Base-by-base conservation (phyloP, 2,329 filamentous ascomycete genomes). In the Arthrobotrys entomopaga region DNA sequence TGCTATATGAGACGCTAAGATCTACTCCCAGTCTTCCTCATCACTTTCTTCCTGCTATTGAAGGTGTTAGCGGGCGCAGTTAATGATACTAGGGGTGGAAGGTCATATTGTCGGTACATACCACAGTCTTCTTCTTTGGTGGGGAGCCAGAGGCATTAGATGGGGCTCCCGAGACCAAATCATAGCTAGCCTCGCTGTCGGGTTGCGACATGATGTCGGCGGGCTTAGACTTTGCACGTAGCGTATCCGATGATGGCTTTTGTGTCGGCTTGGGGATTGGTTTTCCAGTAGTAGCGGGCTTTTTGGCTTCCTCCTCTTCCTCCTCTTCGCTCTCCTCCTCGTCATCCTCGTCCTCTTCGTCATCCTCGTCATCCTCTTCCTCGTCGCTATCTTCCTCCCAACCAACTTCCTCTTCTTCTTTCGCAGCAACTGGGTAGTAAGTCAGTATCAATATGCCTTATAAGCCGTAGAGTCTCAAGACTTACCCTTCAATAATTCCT, bases 171-270 rank as follows among this genome's bases (percentile, higher is more conserved):
- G 91, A 93, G 52, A 99, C 92, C 38, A 99, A 86, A 81, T 99
- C 95, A 81, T 99, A 99, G 83, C 93, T 97, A 16, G 92, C 92
- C 79, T 99, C 95, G 80, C 94, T 97, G 79, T 95, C 95, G 6
- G 93, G 89, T 78, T 95, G 91, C 24, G 91, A 96, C 81, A 94
- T 93, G 81, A 93, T 90, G 79, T 97, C 93, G 79, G 96, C 90
- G 24, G 93, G 83, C 63, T 77, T 78, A 24, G 89, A 85, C 81
- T 92, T 92, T 67, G 81, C 76, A 60, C 79, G 76, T 77, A 77
- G 73, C 49, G 78, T 78, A 56, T 79, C 79, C 58, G 80, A 81
- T 76, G 79, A 80, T 59, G 83, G 84, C 40, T 78, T 81, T 80
- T 86, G 85, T 26, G 78, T 79, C 11, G 78, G 80, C 7, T 80